Conservation (phyloP, 768 basidiomycete genomes). For the Mycena amicta region DNA sequence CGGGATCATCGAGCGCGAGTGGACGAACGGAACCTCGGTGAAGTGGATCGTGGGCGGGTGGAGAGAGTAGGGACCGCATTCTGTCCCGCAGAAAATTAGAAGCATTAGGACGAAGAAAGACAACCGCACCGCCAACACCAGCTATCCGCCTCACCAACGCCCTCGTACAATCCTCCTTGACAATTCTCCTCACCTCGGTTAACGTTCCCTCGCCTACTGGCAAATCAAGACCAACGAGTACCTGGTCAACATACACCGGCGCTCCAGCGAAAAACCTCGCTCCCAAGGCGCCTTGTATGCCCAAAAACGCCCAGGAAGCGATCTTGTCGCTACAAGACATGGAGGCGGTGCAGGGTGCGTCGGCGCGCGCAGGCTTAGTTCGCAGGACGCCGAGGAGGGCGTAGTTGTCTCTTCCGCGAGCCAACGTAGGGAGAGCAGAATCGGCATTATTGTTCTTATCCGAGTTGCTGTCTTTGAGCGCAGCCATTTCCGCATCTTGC, state of each 20-base stretch:
- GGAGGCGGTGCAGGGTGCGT: constrained; percentile 78
- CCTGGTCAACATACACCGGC: constrained; percentile 64
- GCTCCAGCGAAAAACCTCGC: constrained; percentile 42
- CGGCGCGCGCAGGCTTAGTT: constrained; percentile 93
- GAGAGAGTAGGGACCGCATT: constrained; percentile 43
- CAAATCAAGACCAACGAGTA: constrained; percentile 60
- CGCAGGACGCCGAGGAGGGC: constrained; percentile 73
- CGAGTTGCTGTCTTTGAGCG: constrained; percentile 67
- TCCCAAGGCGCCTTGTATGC: constrained; percentile 83
- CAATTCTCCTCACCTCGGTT: constrained; percentile 35
- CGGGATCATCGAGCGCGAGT: constrained; percentile 44
- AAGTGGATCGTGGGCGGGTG: constrained; percentile 58
- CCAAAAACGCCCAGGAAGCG: constrained; percentile 81
- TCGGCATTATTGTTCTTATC: neutral
- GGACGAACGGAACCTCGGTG: constrained; percentile 59
- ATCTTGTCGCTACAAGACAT: constrained; percentile 98
- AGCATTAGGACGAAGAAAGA: neutral
- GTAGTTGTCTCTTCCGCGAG: constrained; percentile 85
- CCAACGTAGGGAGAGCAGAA: constrained; percentile 37
- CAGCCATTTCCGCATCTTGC: constrained; percentile 77
- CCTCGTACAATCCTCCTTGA: constrained; percentile 64
- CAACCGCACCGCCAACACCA: constrained; percentile 41
- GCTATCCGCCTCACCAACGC: constrained; percentile 66
- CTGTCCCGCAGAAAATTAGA: constrained; percentile 1
- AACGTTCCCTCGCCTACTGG: constrained; percentile 48